Percentiles rank a stretch among this genome's conserved stretches.
Evolutionary conservation across 2,329 filamentous ascomycete species (phyloP).

Genomic region (Metarhizium humberi): DNA sequence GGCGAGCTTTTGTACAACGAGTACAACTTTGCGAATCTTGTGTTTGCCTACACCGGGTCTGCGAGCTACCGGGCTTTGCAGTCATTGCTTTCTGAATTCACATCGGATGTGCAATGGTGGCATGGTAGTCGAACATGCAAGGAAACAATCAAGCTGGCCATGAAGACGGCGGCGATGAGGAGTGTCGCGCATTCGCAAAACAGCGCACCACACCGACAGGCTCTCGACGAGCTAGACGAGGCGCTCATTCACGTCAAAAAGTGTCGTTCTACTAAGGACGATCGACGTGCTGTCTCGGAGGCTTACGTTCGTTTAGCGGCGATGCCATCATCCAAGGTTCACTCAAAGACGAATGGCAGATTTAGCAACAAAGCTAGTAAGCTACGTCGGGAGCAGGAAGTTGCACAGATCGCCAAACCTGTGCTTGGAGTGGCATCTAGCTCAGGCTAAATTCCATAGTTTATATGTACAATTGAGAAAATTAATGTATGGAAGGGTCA

Average conservation of each 20-base stretch:
- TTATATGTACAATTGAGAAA: not conserved
- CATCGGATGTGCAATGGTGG: conserved; percentile 23
- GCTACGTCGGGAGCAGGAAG: not conserved
- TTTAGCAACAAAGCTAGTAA: not conserved
- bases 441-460: conserved; percentile 1
- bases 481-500: not conserved
- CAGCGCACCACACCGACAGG: conserved; percentile 13
- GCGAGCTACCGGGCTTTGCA: conserved; percentile 21
- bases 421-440: not conserved
- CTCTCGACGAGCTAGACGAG: conserved; percentile 13
- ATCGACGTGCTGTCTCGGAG: conserved; percentile 12
- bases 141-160: conserved; percentile 27
- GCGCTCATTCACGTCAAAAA: conserved; percentile 16
- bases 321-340: not conserved
- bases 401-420: not conserved
- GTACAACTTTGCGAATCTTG: conserved; percentile 28
- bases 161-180: conserved; percentile 23
- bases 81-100: conserved; percentile 21
- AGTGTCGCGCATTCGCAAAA: conserved; percentile 8
- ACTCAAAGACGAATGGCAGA: not conserved
- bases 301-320: conserved; percentile 11
- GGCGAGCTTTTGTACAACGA: conserved; percentile 26
- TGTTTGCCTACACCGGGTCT: conserved; percentile 23
- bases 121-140: conserved; percentile 27
- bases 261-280: conserved; percentile 11